Evolutionary conservation across 1,284 basidiomycete genomes (phyloP).

Genomic region (Cryptococcus neoformans): DNA sequence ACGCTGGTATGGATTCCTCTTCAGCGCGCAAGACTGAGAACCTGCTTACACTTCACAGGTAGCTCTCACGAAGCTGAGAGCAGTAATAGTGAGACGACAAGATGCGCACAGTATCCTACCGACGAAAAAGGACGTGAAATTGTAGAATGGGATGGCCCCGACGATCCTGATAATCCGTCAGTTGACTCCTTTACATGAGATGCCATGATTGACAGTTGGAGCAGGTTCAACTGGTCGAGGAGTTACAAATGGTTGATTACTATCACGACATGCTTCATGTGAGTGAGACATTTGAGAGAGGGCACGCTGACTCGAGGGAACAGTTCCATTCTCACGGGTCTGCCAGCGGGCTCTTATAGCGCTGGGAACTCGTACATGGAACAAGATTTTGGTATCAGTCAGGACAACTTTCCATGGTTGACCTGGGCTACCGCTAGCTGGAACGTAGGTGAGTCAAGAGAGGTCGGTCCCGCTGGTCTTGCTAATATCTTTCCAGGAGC

Average conservation of each 20-base stretch:
- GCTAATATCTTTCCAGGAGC: not conserved
- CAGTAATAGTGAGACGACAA: too few species aligned
- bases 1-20: too few species aligned
- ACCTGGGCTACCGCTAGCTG: slow-evolving; percentile 12
- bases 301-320: not conserved
- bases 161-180: slow-evolving; percentile 12
- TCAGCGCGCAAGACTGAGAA: too few species aligned
- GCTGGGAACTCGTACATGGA: slow-evolving; percentile 13
- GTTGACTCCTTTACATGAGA: not conserved
- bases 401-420: slow-evolving; percentile 9
- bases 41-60: too few species aligned
- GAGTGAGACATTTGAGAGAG: not conserved
- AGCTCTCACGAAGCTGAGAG: too few species aligned
- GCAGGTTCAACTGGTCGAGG: slow-evolving; percentile 8
- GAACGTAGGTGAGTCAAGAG: slow-evolving; percentile 9
- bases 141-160: slow-evolving; percentile 11
- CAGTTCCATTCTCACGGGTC: slow-evolving; percentile 14
- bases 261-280: slow-evolving; percentile 15
- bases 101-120: too few species aligned
- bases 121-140: slow-evolving; percentile 10
- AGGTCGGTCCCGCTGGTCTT: not conserved
- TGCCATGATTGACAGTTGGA: not conserved
- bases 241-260: slow-evolving; percentile 11
- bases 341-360: slow-evolving; percentile 13
- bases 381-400: slow-evolving; percentile 5